phyloP scores from a whole-genome alignment of 345 rosid species.

The Murraya koenigii region DNA sequence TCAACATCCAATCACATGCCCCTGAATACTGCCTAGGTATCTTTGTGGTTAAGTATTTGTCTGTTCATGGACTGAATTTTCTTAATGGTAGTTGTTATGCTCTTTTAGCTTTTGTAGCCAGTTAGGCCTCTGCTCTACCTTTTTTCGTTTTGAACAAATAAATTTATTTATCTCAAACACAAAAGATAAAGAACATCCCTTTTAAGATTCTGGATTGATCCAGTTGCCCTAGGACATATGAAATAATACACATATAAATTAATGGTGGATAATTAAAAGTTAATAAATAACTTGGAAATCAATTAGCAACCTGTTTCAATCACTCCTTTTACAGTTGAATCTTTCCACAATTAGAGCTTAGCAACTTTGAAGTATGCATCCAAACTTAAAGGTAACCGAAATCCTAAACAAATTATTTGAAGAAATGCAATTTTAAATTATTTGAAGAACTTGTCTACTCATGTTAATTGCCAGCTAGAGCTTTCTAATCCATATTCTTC shows the following conservation, averaged over 20 bases:
- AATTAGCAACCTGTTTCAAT: neutral
- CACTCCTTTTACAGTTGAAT: neutral
- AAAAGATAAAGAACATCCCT: neutral
- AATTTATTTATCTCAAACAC: neutral
- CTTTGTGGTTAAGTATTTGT: conserved; percentile 15
- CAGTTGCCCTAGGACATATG: neutral
- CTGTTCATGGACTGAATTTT: conserved; percentile 1
- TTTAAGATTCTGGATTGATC: neutral
- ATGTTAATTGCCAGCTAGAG: neutral
- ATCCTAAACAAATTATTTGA: no score
- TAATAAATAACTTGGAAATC: neutral
- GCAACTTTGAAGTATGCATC: neutral
- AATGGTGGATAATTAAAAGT: neutral
- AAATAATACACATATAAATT: neutral
- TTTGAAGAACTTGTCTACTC: neutral
- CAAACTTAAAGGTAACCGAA: no score
- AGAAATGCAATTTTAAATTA: neutral
- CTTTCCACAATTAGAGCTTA: neutral
- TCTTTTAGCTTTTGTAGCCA: conserved; percentile 8
- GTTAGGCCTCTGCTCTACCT: conserved; percentile 8
- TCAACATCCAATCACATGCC: neutral
- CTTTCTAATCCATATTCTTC: neutral
- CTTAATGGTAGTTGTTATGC: neutral
- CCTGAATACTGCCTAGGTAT: neutral
- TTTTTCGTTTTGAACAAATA: neutral